Base-by-base conservation (phyloP, 306 rosid species). In the Lathyrus oleraceus region DNA sequence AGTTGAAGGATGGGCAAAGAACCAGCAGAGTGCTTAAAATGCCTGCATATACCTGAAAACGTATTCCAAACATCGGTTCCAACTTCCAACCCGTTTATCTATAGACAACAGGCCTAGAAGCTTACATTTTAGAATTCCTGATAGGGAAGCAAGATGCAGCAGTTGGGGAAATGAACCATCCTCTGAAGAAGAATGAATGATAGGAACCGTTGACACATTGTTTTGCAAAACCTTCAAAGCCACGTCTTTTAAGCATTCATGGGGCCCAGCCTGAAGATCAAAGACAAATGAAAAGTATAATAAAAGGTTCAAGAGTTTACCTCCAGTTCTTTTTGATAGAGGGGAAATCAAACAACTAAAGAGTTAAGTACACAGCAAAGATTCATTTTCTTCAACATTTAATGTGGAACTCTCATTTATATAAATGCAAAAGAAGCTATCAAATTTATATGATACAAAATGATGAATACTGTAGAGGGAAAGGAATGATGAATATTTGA, bases 1-100 rank as follows among this genome's bases (percentile, higher is more conserved):
- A 74, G 76, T 62, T 87, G 91, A 73, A 91, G 96, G 76, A 91
- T 85, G 65, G 97, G 97, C 82, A 91, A 79, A 70, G 91, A 87
- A 76, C 87, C 67, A 30, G 84, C 78, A 44, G 88, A 85, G 76
- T 88, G 84, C 79, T 85, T 84, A 76, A 88, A 91, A 67, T 88
- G 78, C 85, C 96, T 83, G 83, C 92, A 88, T 67, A 91, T 83
- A 80, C 91, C 97, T 91, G 93, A 77, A 83, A 83, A 65, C 60
- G 64, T 54, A 20, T 67, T 67, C 53, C 82, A 72, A 40, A 51
- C 30, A 71, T 90, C 42, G 88, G 86, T 81, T 71, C 61, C 65
- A 78, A 67, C 65, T 78, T 71, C 68, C 57, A 81, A 47, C 63
- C 38, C 64, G 68, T 72, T 57, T 78, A 64, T 40, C 67, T 65